phyloP scores from a whole-genome alignment of 495 filamentous ascomycete species.

The Penicillium egyptiacum region DNA sequence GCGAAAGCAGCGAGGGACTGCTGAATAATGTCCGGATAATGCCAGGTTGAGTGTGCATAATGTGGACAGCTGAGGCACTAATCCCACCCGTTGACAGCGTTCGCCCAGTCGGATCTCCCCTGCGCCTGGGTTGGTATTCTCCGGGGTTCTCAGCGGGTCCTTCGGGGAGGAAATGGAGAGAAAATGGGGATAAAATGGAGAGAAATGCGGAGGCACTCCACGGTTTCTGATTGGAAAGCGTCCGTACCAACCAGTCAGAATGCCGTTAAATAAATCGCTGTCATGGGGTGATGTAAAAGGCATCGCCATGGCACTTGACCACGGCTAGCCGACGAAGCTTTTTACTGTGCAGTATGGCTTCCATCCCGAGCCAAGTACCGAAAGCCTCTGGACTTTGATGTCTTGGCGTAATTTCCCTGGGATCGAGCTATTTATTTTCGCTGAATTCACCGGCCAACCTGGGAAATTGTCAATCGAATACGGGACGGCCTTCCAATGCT shows the following conservation, averaged over 20 bases:
- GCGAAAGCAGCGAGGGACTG: conserved; percentile 8
- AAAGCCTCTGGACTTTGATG: neutral
- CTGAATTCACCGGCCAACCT: neutral
- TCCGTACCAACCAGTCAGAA: neutral
- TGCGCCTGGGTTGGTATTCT: conserved; percentile 7
- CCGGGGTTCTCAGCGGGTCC: conserved; percentile 10
- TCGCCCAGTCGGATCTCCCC: neutral
- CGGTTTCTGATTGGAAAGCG: conserved; percentile 10
- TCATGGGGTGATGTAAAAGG: conserved; percentile 8
- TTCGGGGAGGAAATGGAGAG: conserved; percentile 18
- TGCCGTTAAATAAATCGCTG: neutral
- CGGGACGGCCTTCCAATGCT: neutral
- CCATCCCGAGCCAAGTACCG: conserved; percentile 23
- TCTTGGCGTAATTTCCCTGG: conserved; percentile 14
- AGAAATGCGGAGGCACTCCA: conserved; percentile 28
- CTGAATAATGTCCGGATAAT: conserved; percentile 8
- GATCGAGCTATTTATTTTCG: conserved; percentile 1
- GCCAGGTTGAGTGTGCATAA: conserved; percentile 23
- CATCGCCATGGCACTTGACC: conserved; percentile 24
- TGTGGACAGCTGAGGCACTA: conserved; percentile 16
- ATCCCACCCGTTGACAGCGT: neutral
- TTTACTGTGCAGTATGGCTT: conserved; percentile 3
- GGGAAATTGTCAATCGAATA: neutral
- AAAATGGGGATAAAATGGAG: conserved; percentile 21
- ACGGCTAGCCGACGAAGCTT: conserved; percentile 24